phyloP scores from a whole-genome alignment of 1,284 basidiomycete species.

The Cutaneotrichosporon sp. region DNA sequence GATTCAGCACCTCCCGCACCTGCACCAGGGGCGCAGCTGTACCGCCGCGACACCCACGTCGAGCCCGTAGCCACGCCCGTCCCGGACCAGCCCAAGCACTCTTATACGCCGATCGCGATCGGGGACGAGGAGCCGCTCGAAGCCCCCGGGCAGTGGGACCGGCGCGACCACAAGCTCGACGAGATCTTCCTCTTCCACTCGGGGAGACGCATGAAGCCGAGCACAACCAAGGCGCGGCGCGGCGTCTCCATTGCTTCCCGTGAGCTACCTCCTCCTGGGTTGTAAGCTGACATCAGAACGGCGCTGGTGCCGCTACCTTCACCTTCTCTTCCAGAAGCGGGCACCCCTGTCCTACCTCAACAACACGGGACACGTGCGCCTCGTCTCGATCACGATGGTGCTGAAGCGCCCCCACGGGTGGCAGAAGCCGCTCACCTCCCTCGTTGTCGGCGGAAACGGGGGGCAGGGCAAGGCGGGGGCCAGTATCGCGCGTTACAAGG shows the following conservation, averaged over 20 bases:
- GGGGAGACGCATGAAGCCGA: slow-evolving; percentile 46
- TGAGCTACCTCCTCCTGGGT: slow-evolving; percentile 18
- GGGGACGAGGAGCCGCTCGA: slow-evolving; percentile 34
- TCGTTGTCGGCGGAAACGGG: slow-evolving; percentile 31
- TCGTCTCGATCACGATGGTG: slow-evolving; percentile 38
- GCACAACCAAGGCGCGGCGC: slow-evolving; percentile 31
- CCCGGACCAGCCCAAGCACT: slow-evolving; percentile 1
- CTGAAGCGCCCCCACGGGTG: slow-evolving; percentile 36
- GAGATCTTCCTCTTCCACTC: slow-evolving; percentile 46
- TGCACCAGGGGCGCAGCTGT: neutral
- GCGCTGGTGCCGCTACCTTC: slow-evolving; percentile 45
- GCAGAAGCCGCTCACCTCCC: slow-evolving; percentile 42
- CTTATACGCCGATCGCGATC: slow-evolving; percentile 37
- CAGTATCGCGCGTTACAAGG: slow-evolving; percentile 3
- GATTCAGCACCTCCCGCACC: neutral
- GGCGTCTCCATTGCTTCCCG: slow-evolving; percentile 48
- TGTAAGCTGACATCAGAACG: slow-evolving; percentile 26
- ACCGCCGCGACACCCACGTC: neutral
- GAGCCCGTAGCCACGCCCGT: neutral
- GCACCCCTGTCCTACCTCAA: slow-evolving; percentile 32
- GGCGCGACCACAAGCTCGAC: slow-evolving; percentile 42
- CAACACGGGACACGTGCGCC: slow-evolving; percentile 26
- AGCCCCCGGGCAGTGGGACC: slow-evolving; percentile 34
- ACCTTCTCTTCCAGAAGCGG: slow-evolving; percentile 38
- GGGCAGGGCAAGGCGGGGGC: slow-evolving; percentile 10